phyloP scores from a whole-genome alignment of 768 basidiomycete genomes.

The Pulveroboletus sp. region DNA sequence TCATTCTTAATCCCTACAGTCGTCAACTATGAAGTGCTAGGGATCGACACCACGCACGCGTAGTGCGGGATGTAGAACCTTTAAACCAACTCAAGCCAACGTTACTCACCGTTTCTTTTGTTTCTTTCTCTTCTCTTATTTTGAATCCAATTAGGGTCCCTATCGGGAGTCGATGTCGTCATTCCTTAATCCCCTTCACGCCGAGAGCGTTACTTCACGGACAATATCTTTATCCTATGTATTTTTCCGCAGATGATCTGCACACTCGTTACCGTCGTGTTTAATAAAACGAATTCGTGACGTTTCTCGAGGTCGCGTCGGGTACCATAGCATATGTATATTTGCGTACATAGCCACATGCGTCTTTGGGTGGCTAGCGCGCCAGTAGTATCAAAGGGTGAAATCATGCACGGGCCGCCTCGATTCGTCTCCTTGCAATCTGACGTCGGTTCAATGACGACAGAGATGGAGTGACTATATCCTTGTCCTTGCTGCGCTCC shows the following conservation, averaged over 20 bases:
- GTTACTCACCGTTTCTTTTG: no score
- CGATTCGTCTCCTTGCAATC: conserved; percentile 81
- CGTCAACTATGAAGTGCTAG: neutral
- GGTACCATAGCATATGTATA: conserved; percentile 28
- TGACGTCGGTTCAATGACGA: conserved; percentile 79
- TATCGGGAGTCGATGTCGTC: neutral
- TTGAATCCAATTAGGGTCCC: neutral
- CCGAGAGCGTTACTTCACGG: neutral
- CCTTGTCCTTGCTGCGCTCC: conserved; percentile 88
- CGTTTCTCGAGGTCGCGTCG: neutral
- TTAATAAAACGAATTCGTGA: neutral
- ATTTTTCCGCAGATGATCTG: neutral
- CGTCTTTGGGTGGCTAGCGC: conserved; percentile 4
- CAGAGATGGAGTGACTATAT: conserved; percentile 44
- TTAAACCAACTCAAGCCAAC: neutral
- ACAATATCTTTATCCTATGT: conserved; percentile 8
- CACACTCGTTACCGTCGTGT: conserved; percentile 7
- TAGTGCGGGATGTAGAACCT: neutral
- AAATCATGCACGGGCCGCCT: conserved; percentile 64
- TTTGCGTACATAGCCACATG: conserved; percentile 27
- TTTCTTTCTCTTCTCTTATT: no score
- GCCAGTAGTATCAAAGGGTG: neutral
- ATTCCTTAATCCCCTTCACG: neutral
- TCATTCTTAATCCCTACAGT: conserved; percentile 6
- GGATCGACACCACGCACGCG: conserved; percentile 1